Conservation (phyloP, 169 alveolate genomes). For the Plasmodium berghei region DNA sequence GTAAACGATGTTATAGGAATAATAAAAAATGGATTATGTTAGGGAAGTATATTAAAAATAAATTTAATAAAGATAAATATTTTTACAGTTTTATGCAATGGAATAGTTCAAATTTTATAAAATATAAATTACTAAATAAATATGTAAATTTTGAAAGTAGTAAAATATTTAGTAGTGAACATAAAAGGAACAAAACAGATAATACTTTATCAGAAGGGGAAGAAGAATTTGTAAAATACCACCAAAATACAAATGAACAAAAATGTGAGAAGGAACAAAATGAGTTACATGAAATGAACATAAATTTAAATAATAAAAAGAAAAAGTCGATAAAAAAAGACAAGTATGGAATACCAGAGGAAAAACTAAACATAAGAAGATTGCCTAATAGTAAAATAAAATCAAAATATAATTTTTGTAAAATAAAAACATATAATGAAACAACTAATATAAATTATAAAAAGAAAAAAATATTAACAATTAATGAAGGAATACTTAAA, state of each 20-base stretch:
- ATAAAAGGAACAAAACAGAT: too few relatives aligned
- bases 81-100: neutral
- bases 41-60: neutral
- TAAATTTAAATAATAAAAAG: neutral
- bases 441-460: constrained; percentile 59
- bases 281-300: neutral
- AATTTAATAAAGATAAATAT: neutral
- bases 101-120: neutral
- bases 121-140: neutral
- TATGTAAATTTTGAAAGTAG: neutral
- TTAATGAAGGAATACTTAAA: constrained; percentile 77
- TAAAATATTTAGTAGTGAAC: neutral
- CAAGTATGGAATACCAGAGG: constrained; percentile 50
- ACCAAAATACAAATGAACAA: neutral
- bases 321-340: constrained; percentile 37
- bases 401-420: constrained; percentile 46
- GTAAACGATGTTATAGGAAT: too few relatives aligned
- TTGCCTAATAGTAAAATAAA: constrained; percentile 45
- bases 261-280: neutral
- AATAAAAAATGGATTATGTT: too few relatives aligned
- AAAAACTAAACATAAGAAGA: constrained; percentile 22
- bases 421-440: constrained; percentile 56
- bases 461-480: constrained; percentile 58
- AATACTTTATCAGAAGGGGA: neutral
- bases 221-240: neutral